Evolutionary conservation across 2,329 filamentous ascomycete species (phyloP).

Genomic region (Scortechinia acanthostroma): DNA sequence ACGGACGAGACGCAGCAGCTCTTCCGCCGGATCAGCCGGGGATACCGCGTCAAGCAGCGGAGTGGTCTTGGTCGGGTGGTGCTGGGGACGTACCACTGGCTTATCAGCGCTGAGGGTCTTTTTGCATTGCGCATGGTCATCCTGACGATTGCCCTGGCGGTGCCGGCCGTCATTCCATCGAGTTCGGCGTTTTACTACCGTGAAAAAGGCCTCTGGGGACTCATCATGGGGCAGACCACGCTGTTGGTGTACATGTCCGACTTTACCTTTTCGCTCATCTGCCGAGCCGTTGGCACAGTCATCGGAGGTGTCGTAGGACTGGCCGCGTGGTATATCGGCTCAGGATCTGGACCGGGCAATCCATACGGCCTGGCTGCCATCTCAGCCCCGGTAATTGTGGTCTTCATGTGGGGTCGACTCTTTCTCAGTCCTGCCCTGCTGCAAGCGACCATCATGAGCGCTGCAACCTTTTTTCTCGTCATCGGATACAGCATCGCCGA

Average conservation of each 20-base stretch:
- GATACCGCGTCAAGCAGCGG: slow-evolving; percentile 12
- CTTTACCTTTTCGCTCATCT: slow-evolving; percentile 34
- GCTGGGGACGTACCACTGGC: slow-evolving; percentile 25
- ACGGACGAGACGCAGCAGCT: slow-evolving; percentile 22
- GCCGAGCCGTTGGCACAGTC: slow-evolving; percentile 30
- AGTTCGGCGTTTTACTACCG: slow-evolving; percentile 40
- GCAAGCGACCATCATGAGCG: slow-evolving; percentile 19
- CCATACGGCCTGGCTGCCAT: slow-evolving; percentile 38
- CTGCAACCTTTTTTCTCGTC: slow-evolving; percentile 29
- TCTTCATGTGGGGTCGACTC: slow-evolving; percentile 23
- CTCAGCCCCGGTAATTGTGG: slow-evolving; percentile 24
- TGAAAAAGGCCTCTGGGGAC: slow-evolving; percentile 40
- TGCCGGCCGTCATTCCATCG: slow-evolving; percentile 30
- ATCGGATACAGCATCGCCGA: slow-evolving; percentile 37
- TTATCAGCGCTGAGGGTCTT: slow-evolving; percentile 31
- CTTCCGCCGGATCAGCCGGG: slow-evolving; percentile 21
- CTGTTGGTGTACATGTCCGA: slow-evolving; percentile 40
- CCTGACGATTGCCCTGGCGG: slow-evolving; percentile 31
- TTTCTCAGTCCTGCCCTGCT: slow-evolving; percentile 17
- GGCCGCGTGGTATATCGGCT: slow-evolving; percentile 40
- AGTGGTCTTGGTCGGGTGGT: slow-evolving; percentile 14
- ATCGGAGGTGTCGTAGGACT: slow-evolving; percentile 36
- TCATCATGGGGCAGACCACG: slow-evolving; percentile 40
- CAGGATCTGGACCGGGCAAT: slow-evolving; percentile 35
- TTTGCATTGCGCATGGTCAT: slow-evolving; percentile 37